phyloP scores from a whole-genome alignment of 2,329 filamentous ascomycete species.

The Falciphora oryzae region DNA sequence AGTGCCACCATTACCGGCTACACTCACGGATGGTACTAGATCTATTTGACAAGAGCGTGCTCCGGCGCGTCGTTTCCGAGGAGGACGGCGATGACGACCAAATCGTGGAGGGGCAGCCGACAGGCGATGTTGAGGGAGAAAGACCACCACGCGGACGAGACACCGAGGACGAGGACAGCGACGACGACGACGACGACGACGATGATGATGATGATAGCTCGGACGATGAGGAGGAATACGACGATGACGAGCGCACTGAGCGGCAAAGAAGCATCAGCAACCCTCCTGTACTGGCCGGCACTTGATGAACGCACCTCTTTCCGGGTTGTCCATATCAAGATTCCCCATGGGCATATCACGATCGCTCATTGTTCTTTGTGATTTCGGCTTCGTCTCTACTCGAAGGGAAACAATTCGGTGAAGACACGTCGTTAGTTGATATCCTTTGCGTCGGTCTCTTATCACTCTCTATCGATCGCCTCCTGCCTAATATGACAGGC shows the following conservation, averaged over 20 bases:
- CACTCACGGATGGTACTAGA: slow-evolving; percentile 87
- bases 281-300: slow-evolving; percentile 19
- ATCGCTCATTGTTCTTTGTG: not conserved
- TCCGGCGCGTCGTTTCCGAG: slow-evolving; percentile 78
- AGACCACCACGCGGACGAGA: slow-evolving; percentile 13
- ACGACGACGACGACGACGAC: slow-evolving; percentile 17
- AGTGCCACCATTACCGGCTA: slow-evolving; percentile 84
- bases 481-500: not conserved
- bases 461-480: not conserved
- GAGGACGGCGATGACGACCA: slow-evolving; percentile 46
- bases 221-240: slow-evolving; percentile 43
- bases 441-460: not conserved
- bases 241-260: slow-evolving; percentile 58
- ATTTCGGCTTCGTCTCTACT: not conserved
- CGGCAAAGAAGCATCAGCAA: slow-evolving; percentile 47
- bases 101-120: slow-evolving; percentile 20
- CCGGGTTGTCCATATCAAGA: not conserved
- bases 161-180: slow-evolving; percentile 22
- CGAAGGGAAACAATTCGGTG: not conserved
- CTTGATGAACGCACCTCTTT: not conserved
- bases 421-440: not conserved
- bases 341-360: not conserved
- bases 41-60: slow-evolving; percentile 84
- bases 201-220: slow-evolving; percentile 16
- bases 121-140: slow-evolving; percentile 16